These are phyloP conservation scores for Salix arbutifolia DNA, from an alignment of 345 rosid genomes.

Conservation along the genomic window DNA sequence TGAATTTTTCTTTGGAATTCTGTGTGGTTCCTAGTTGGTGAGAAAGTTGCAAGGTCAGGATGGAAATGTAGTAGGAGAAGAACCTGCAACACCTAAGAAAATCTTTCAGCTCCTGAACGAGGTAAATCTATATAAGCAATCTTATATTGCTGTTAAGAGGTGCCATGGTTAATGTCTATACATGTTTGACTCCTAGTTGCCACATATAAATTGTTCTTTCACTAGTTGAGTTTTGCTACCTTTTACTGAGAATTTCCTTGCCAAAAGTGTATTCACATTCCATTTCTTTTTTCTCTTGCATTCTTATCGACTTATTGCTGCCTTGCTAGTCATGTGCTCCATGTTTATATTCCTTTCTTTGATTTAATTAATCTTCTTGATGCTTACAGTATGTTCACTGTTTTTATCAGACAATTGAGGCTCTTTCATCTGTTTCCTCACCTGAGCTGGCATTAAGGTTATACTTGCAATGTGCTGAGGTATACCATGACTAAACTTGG, in stretches of 20 bases:
- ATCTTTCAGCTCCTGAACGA: conserved; percentile 85
- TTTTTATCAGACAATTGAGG: conserved; percentile 72
- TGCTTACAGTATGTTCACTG: not conserved
- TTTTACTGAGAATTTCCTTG: not conserved
- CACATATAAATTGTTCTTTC: not conserved
- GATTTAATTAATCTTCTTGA: not conserved
- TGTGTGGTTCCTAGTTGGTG: conserved; percentile 45
- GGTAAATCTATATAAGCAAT: conserved; percentile 24
- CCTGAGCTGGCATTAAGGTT: conserved; percentile 84
- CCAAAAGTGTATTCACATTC: not conserved
- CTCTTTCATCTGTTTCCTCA: conserved; percentile 64
- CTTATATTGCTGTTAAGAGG: not conserved
- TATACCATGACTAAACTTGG: conserved; percentile 21
- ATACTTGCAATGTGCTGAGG: conserved; percentile 98
- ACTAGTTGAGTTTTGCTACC: not conserved
- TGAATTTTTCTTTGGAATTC: not conserved
- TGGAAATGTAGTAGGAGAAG: conserved; percentile 46
- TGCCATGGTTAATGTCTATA: not conserved
- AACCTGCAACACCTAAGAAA: conserved; percentile 55
- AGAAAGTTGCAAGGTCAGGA: conserved; percentile 82
- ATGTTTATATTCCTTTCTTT: not conserved
- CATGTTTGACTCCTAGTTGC: not conserved
- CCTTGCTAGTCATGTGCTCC: not conserved
- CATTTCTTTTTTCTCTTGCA: not conserved
- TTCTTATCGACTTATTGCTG: not conserved